phyloP scores from a whole-genome alignment of 441 rosid species.

The Populus hybrid region DNA sequence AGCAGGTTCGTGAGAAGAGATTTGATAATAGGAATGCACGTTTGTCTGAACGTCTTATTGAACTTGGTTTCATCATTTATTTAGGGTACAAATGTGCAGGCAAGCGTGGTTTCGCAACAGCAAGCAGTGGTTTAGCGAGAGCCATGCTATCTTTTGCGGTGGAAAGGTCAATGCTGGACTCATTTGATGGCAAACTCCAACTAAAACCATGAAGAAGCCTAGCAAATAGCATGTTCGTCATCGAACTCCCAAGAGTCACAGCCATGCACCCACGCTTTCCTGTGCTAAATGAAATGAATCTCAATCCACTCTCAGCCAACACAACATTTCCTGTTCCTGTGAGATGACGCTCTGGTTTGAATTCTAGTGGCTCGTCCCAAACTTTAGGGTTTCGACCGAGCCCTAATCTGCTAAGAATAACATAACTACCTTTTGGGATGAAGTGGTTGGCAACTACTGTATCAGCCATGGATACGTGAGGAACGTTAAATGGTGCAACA shows the following conservation, averaged over 20 bases:
- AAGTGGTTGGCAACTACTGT: constrained; percentile 4
- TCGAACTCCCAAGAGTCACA: not conserved
- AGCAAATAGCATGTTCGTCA: constrained; percentile 12
- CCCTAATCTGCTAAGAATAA: not conserved
- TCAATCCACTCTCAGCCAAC: constrained; percentile 11
- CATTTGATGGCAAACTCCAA: constrained; percentile 5
- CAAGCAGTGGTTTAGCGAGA: constrained; percentile 8
- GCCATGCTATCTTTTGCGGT: not conserved
- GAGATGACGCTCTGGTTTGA: constrained; percentile 17
- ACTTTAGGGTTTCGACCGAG: constrained; percentile 14
- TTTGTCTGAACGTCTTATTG: not conserved
- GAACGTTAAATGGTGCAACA: constrained; percentile 12
- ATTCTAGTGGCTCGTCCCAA: constrained; percentile 16
- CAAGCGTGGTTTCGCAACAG: constrained; percentile 2
- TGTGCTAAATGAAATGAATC: constrained; percentile 20
- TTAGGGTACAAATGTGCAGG: not conserved
- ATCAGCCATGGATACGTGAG: constrained; percentile 9
- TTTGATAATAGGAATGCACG: not conserved
- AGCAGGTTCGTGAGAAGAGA: not conserved
- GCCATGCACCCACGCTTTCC: constrained; percentile 19
- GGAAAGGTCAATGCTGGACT: not conserved
- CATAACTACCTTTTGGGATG: constrained; percentile 17
- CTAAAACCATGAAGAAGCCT: constrained; percentile 17
- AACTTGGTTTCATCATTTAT: not conserved
- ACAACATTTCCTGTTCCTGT: constrained; percentile 5